Conservation (phyloP, 2,329 filamentous ascomycete species). For the Pestalotiopsis sp. region DNA sequence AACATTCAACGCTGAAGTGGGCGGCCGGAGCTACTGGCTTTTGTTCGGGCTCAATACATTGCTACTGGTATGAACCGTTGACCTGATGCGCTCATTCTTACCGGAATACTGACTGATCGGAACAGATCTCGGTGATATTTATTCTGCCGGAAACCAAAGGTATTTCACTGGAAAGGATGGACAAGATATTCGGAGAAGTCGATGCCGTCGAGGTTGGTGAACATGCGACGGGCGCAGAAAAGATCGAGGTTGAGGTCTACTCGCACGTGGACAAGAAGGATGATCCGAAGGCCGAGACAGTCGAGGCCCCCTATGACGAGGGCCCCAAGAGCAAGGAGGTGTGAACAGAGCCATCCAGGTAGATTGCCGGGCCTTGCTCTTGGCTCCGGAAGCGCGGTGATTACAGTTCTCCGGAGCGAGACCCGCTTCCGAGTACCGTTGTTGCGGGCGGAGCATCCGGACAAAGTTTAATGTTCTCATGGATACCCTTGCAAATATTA, state of each 20-base stretch:
- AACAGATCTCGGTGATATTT: not conserved
- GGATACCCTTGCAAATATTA: not conserved
- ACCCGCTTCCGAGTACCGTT: not conserved
- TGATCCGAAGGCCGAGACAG: not conserved
- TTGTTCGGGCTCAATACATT: not conserved
- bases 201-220: conserved; percentile 1
- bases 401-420: not conserved
- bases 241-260: not conserved
- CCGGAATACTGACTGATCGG: not conserved
- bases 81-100: not conserved
- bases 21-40: conserved; percentile 2
- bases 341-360: not conserved
- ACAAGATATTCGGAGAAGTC: conserved; percentile 3
- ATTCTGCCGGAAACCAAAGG: conserved; percentile 2
- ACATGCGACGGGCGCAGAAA: not conserved
- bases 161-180: not conserved
- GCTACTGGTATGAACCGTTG: not conserved
- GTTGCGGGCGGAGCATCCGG: not conserved
- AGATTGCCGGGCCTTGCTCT: not conserved
- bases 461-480: not conserved
- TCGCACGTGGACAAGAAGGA: not conserved
- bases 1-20: not conserved
- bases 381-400: not conserved
- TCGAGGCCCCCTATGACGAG: not conserved
- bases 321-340: not conserved